Conservation (phyloP, 768 basidiomycete species). For the Mrakia blollopis region DNA sequence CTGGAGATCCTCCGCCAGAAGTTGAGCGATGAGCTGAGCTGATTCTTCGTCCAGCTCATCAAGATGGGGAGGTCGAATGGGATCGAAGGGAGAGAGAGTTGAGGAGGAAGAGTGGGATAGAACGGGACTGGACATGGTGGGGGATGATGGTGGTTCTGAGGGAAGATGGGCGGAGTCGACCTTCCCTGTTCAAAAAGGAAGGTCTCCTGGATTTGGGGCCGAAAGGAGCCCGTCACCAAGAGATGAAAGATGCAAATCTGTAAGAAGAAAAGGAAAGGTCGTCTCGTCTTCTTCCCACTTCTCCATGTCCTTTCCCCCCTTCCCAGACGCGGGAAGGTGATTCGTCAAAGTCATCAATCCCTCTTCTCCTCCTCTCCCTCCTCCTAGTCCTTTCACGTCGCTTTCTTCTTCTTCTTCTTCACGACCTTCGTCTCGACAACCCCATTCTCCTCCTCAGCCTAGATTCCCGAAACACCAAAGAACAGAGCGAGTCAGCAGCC, state of each 20-base stretch:
- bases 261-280: too few relatives aligned
- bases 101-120: not conserved
- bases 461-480: not conserved
- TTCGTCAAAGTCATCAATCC: not conserved
- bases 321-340: too few relatives aligned
- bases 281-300: too few relatives aligned
- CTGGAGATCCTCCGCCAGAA: not conserved
- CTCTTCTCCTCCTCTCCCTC: not conserved
- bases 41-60: not conserved
- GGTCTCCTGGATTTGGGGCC: too few relatives aligned
- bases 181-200: too few relatives aligned
- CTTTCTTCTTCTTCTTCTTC: constrained; percentile 5
- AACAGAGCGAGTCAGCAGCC: not conserved
- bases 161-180: not conserved
- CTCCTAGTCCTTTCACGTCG: not conserved
- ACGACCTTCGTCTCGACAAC: not conserved
- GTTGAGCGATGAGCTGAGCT: not conserved
- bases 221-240: too few relatives aligned
- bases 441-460: not conserved
- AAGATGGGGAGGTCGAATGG: not conserved
- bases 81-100: not conserved
- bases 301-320: too few relatives aligned
- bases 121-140: not conserved
- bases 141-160: not conserved
- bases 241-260: too few relatives aligned